phyloP scores from a whole-genome alignment of 2,329 filamentous ascomycete genomes.

The Fusarium sp. region DNA sequence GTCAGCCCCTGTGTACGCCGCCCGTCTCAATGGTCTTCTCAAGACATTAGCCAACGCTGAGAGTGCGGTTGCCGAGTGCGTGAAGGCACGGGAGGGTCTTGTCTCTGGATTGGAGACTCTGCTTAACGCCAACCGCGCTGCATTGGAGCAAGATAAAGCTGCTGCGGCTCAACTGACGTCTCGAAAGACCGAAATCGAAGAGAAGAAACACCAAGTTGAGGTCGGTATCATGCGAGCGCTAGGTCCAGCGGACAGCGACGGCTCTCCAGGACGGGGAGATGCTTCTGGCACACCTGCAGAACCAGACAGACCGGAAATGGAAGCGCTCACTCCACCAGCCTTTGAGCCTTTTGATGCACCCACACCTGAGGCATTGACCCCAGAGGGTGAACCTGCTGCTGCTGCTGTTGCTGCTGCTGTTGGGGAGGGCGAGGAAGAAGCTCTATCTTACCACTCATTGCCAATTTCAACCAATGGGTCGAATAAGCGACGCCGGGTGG shows the following conservation, averaged over 20 bases:
- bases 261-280: constrained; percentile 63
- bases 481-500: constrained; percentile 70
- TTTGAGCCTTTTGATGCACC: constrained; percentile 45
- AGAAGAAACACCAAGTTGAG: constrained; percentile 90
- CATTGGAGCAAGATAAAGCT: constrained; percentile 78
- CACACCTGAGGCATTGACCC: constrained; percentile 35
- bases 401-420: neutral
- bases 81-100: constrained; percentile 85
- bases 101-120: constrained; percentile 87
- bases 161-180: constrained; percentile 74
- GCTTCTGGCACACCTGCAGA: constrained; percentile 67
- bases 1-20: constrained; percentile 91
- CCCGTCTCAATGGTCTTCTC: constrained; percentile 88
- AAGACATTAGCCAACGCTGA: constrained; percentile 92
- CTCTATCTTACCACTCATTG: constrained; percentile 64
- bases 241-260: constrained; percentile 69
- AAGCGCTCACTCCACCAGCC: constrained; percentile 85
- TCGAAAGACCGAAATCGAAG: constrained; percentile 81
- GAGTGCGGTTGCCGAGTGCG: constrained; percentile 87
- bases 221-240: constrained; percentile 90
- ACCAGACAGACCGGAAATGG: constrained; percentile 82
- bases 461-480: constrained; percentile 66
- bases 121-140: constrained; percentile 79
- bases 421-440: constrained; percentile 57
- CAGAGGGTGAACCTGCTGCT: constrained; percentile 42